These are phyloP conservation scores for Colletotrichum caudatum DNA, from an alignment of 2,329 filamentous ascomycete species.

Conservation along the genomic window DNA sequence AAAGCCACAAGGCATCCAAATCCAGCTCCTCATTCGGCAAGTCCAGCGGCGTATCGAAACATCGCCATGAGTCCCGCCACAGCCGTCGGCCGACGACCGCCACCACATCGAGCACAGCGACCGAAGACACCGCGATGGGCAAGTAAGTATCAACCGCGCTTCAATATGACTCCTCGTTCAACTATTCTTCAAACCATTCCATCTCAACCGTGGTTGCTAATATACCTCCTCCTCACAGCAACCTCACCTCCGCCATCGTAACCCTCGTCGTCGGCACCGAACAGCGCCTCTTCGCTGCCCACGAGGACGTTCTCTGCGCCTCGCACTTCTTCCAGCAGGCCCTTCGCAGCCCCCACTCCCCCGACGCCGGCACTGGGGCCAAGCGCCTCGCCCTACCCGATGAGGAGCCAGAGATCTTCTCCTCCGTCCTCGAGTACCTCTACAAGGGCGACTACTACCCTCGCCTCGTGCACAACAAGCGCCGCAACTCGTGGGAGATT, in stretches of 20 bases:
- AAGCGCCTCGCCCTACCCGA: conserved; percentile 85
- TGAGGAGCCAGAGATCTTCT: conserved; percentile 92
- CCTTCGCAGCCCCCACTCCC: conserved; percentile 72
- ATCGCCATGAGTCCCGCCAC: conserved; percentile 62
- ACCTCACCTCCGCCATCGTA: conserved; percentile 75
- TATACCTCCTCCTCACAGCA: conserved; percentile 54
- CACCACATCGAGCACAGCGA: conserved; percentile 51
- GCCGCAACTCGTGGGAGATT: conserved; percentile 83
- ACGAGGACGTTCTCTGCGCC: conserved; percentile 83
- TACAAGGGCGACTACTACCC: conserved; percentile 96
- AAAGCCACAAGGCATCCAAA: conserved; percentile 62
- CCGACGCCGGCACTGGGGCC: conserved; percentile 58
- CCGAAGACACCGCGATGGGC: conserved; percentile 55
- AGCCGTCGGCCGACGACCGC: conserved; percentile 63
- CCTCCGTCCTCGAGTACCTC: conserved; percentile 88
- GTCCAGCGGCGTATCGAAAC: conserved; percentile 65
- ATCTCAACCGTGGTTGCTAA: background rate
- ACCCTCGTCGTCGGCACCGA: conserved; percentile 85
- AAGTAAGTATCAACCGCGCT: conserved; percentile 54
- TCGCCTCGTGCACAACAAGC: conserved; percentile 84
- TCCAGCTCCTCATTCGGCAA: conserved; percentile 68
- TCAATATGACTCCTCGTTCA: background rate
- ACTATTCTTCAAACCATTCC: background rate
- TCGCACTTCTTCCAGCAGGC: conserved; percentile 83
- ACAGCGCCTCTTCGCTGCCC: conserved; percentile 89